Evolutionary conservation across 768 basidiomycete genomes (phyloP).

Genomic region (Phaeolepiota aurea): DNA sequence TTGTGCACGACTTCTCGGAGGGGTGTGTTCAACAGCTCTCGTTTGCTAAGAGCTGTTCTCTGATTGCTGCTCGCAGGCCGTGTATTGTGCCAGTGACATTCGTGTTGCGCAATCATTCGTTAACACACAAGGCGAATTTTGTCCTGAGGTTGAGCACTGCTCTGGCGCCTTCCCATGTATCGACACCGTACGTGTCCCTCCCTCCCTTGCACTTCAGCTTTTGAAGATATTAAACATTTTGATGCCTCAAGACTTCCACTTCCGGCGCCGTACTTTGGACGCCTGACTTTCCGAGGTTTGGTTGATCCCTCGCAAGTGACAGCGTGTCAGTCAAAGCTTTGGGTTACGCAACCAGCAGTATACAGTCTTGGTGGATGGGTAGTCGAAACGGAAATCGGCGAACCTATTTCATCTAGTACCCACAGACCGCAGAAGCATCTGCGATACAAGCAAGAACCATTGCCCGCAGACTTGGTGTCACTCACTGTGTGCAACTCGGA

Average conservation of each 20-base stretch:
- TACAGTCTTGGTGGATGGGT: conserved; percentile 64
- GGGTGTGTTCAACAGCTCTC: conserved; percentile 45
- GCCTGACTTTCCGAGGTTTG: conserved; percentile 55
- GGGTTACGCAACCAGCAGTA: conserved; percentile 53
- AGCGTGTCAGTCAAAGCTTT: conserved; percentile 42
- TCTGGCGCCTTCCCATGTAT: conserved; percentile 6
- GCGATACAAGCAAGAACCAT: conserved; percentile 27
- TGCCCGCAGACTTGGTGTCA: conserved; percentile 16
- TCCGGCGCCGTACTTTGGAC: conserved; percentile 54
- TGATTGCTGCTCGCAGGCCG: conserved; percentile 29
- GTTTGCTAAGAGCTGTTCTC: background rate
- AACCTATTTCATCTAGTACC: conserved; percentile 1
- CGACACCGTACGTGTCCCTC: conserved; percentile 14
- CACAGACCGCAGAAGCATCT: conserved; percentile 12
- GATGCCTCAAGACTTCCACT: conserved; percentile 22
- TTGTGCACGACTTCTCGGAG: conserved; percentile 56
- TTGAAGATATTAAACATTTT: background rate
- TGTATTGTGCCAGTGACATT: conserved; percentile 47
- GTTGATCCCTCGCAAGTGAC: conserved; percentile 41
- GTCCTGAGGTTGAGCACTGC: conserved; percentile 37
- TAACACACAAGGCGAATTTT: conserved; percentile 51
- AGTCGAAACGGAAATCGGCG: conserved; percentile 43
- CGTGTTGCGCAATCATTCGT: conserved; percentile 63
- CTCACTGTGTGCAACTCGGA: conserved; percentile 22
- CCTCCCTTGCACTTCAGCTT: background rate